A percentile compares a stretch with the other conserved stretches of the same genome.
Evolutionary conservation across 306 rosid species (phyloP).

Genomic region (Gleditsia sinensis): DNA sequence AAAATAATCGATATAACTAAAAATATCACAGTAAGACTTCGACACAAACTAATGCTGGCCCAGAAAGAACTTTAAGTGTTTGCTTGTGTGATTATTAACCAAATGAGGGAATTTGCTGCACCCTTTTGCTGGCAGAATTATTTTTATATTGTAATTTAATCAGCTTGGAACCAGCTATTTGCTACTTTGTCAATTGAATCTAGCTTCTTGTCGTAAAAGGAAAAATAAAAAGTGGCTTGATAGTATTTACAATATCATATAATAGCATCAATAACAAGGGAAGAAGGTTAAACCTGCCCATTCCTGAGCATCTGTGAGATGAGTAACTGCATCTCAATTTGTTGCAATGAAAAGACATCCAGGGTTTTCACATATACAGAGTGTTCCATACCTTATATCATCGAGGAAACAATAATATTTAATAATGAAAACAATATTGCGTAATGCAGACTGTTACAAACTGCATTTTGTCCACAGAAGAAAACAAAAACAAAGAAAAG

Average conservation of each 20-base stretch:
- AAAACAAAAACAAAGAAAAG: neutral
- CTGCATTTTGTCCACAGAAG: neutral
- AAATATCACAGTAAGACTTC: too few species aligned
- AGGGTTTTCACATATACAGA: constrained; percentile 93
- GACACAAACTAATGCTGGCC: too few species aligned
- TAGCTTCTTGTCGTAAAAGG: neutral
- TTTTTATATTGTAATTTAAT: too few species aligned
- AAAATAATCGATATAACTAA: too few species aligned
- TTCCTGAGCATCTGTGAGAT: constrained; percentile 97
- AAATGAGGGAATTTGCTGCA: too few species aligned
- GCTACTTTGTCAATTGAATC: neutral
- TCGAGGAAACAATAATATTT: constrained; percentile 6
- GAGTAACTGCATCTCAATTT: constrained; percentile 94
- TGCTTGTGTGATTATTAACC: too few species aligned
- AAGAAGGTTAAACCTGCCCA: constrained; percentile 81
- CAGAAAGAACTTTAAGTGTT: too few species aligned
- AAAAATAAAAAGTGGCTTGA: neutral
- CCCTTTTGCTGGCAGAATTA: too few species aligned
- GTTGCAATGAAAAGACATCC: constrained; percentile 96
- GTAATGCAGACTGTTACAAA: neutral
- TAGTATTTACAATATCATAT: constrained; percentile 14
- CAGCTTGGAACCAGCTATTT: too few species aligned
- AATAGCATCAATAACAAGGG: neutral
- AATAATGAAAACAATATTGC: neutral
- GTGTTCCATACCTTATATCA: constrained; percentile 80